Base-by-base conservation (phyloP, 805 yeast genomes). In the Wickerhamiella hasegawae region DNA sequence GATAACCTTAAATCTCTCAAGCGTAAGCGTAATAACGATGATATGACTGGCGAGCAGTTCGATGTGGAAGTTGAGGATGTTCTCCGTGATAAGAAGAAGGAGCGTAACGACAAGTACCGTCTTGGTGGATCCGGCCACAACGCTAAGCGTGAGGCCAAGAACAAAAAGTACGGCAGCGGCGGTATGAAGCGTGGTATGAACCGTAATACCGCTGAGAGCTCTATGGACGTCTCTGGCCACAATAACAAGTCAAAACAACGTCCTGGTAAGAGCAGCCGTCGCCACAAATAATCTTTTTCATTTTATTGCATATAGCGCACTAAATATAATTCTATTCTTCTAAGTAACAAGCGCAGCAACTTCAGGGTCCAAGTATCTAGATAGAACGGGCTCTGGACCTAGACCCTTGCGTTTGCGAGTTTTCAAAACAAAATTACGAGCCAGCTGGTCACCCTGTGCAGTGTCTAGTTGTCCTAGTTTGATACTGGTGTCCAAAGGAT, bases 61-160 rank as follows among this genome's bases (percentile, higher is more conserved):
- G 83, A 80, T 53, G 78, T 87, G 48, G 95, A 94, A 30, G 69
- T 87, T 45, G 96, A 85, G 60, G 96, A 85, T 57, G 84, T 83
- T 33, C 69, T 81, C n/a, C 73, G 73, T 34, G 66, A 68, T 16
- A 61, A 59, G 34, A 72, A 69, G 42, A 69, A 68, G 37, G 51
- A 42, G 30, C 40, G 48, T 28, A 49, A 54, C 17, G 45, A 47
- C 33, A 59, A 58, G 37, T 62, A 60, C 37, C 34, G 38, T 14
- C 45, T 48, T 3, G 59, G 60, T 37, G 70, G 69, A 56, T 55
- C 55, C 14, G 69, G 68, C 53, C 73, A 76, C 37, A 76, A 73
- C 49, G 58, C 68, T 16, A 76, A 76, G 59, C 68, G 92, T 54
- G 45, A 62, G 47, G 82, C 79, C 34, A 81, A 80, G 61, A 67